Base-by-base conservation (phyloP, 2,329 filamentous ascomycete genomes). In the Ceratocystis ficicola region DNA sequence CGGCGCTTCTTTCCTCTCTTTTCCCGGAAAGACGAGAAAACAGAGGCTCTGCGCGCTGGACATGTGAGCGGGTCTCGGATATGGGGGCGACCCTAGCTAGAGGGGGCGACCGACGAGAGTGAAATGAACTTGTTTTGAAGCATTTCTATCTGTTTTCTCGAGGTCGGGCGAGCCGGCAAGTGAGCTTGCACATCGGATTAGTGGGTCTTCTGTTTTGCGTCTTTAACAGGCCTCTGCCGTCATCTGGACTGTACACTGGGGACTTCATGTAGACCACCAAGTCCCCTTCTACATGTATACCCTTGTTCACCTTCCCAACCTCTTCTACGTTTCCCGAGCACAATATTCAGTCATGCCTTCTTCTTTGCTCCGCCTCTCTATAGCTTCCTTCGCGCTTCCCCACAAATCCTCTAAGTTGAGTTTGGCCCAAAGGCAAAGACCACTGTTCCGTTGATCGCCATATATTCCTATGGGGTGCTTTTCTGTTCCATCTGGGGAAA, bases 371-470 rank as follows among this genome's bases (percentile, higher is more conserved):
- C 64, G 60, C 44, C 50, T 17, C 25, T 25, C n/a, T 44, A 50
- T 44, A 22, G 60, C 44, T 63, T 57, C 59, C 57, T 25, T 55
- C 17, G 25, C 22, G n/a, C 41, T 48, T 44, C 63, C 57, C 60
- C 65, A 63, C 52, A 60, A 64, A 60, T 65, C 41, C 57, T 66
- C 3, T 60, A 32, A 12, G 41, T 46, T 48, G 5, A 22, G 55
- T 65, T 55, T 17, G 17, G 46, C 62, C 25, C 62, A 50, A 64
- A 41, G 60, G n/a, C 15, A 36, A 48, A 48, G 20, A 12, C 36
- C 36, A 41, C 36, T 44, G 60, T 46, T 62, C 22, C 20, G 28
- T 28, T 41, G 22, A 62, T 28, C 30, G 36, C 22, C 60, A 44
- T 46, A 20, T 36, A 41, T 7, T 48, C 46, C 60, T 44, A 62